Percentiles rank a stretch among this genome's conserved stretches.
These are phyloP conservation scores for Aspergillus costaricaensis DNA, from an alignment of 2,329 filamentous ascomycete species.

Conservation along the genomic window DNA sequence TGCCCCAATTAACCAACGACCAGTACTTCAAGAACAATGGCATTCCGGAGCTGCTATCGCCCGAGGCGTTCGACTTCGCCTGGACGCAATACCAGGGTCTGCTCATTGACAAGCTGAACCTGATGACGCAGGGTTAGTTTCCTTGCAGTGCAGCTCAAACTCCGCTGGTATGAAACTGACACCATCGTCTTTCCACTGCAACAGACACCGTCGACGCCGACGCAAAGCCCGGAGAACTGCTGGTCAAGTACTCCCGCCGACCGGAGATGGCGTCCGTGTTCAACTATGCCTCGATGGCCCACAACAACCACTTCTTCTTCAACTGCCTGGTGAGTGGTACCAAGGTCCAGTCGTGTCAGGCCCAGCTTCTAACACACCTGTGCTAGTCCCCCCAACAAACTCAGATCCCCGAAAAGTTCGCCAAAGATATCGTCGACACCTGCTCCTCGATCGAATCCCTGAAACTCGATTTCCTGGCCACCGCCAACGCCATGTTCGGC, in stretches of 20 bases:
- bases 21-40: conserved; percentile 51
- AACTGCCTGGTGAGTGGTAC: conserved; percentile 44
- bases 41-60: conserved; percentile 71
- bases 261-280: conserved; percentile 77
- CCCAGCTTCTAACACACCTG: conserved; percentile 9
- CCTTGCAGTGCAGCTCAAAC: background rate
- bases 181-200: background rate
- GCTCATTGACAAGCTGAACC: conserved; percentile 75
- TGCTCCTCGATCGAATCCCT: conserved; percentile 86
- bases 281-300: conserved; percentile 95
- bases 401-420: conserved; percentile 60
- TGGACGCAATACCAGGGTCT: conserved; percentile 81
- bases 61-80: conserved; percentile 69
- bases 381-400: conserved; percentile 44
- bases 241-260: conserved; percentile 75
- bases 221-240: conserved; percentile 65
- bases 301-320: conserved; percentile 73
- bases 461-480: conserved; percentile 74
- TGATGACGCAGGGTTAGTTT: conserved; percentile 67
- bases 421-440: conserved; percentile 62
- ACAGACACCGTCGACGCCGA: conserved; percentile 66
- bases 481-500: conserved; percentile 89
- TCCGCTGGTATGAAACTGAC: background rate
- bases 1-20: conserved; percentile 54
- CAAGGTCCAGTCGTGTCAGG: background rate